These are phyloP conservation scores for Blastomyces silverae DNA, from an alignment of 2,329 filamentous ascomycete genomes.

Conservation along the genomic window DNA sequence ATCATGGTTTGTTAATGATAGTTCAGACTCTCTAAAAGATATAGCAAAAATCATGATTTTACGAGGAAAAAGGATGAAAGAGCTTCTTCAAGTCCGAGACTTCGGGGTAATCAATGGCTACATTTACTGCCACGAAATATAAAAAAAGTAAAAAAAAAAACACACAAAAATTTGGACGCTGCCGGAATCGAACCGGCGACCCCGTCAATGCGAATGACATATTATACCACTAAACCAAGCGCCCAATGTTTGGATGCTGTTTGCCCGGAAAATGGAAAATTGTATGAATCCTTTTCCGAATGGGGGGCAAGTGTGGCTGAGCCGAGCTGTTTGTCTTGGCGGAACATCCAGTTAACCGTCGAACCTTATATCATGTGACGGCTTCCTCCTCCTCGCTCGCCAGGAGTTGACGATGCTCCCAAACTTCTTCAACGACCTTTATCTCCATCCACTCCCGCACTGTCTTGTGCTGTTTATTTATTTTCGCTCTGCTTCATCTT, in stretches of 20 bases:
- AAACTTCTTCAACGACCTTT: background rate
- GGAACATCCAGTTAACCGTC: background rate
- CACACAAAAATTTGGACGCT: background rate
- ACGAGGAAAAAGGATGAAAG: too few species aligned
- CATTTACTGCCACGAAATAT: background rate
- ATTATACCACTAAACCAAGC: slow-evolving; percentile 8
- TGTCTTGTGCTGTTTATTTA: too few species aligned
- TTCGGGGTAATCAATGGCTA: too few species aligned
- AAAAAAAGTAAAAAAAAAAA: background rate
- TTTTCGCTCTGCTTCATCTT: background rate
- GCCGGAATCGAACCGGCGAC: slow-evolving; percentile 10
- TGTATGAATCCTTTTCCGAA: too few species aligned
- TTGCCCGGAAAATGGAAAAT: too few species aligned
- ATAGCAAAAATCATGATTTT: too few species aligned
- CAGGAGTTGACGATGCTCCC: background rate
- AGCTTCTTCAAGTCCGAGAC: too few species aligned
- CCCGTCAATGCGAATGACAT: slow-evolving; percentile 8
- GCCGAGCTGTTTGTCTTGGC: too few species aligned
- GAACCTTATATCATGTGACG: background rate
- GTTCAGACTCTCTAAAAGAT: too few species aligned
- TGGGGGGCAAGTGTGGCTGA: too few species aligned
- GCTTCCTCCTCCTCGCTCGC: background rate
- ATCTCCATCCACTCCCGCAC: background rate
- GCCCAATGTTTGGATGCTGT: background rate
- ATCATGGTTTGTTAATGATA: too few species aligned